These are phyloP conservation scores for Perilla frutescens DNA, from an alignment of 257 asterid species.

Conservation along the genomic window DNA sequence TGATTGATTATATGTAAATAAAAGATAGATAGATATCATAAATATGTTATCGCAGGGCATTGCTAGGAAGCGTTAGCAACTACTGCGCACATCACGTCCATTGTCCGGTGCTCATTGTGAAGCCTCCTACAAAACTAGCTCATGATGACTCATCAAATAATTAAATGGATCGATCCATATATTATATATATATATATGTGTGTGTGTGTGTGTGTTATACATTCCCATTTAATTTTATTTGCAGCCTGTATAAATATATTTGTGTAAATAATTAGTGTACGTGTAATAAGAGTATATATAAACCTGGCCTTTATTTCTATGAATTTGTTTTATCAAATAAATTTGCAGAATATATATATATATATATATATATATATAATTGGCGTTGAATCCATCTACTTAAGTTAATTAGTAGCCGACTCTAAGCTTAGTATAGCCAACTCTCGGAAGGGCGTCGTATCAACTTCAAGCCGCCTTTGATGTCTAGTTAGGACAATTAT, in stretches of 20 bases:
- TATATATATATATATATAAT: too few species aligned
- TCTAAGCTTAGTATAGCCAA: not conserved
- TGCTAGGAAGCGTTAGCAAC: slow-evolving; percentile 64
- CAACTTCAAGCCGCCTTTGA: not conserved
- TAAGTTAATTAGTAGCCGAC: not conserved
- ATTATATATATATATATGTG: too few species aligned
- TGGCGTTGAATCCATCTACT: not conserved
- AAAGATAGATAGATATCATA: too few species aligned
- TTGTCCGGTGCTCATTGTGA: slow-evolving; percentile 62
- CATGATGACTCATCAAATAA: slow-evolving; percentile 32
- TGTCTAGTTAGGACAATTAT: not conserved
- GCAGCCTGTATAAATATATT: too few species aligned
- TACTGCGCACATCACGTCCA: slow-evolving; percentile 53
- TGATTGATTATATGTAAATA: too few species aligned
- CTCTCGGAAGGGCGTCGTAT: too few species aligned
- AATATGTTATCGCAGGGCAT: slow-evolving; percentile 42
- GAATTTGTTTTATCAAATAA: too few species aligned
- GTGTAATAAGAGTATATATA: too few species aligned
- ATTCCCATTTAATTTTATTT: too few species aligned
- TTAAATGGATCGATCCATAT: not conserved
- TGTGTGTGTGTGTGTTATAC: too few species aligned
- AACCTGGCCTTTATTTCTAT: too few species aligned
- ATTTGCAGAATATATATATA: not conserved
- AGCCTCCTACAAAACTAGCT: slow-evolving; percentile 48
- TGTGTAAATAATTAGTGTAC: too few species aligned